A percentile compares a stretch with the other conserved stretches of the same genome.
These are phyloP conservation scores for Pseudogymnoascus sp. DNA, from an alignment of 2,329 filamentous ascomycete genomes.

Conservation along the genomic window DNA sequence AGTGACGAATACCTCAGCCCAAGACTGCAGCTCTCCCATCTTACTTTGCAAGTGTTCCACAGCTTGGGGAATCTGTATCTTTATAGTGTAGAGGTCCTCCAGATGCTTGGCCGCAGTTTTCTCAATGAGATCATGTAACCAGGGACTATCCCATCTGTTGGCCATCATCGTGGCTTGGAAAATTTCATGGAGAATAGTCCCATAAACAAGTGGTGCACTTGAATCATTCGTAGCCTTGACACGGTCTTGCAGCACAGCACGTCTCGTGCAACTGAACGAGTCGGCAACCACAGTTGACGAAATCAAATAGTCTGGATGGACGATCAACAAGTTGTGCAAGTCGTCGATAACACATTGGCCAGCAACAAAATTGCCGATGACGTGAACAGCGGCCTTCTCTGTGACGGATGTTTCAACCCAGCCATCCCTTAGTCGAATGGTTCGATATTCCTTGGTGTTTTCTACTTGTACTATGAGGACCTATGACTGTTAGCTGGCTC, in stretches of 20 bases:
- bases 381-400: constrained; percentile 69
- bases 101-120: constrained; percentile 66
- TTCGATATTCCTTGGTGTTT: constrained; percentile 54
- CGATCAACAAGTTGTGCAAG: constrained; percentile 70
- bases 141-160: constrained; percentile 70
- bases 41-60: constrained; percentile 75
- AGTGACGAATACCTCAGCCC: constrained; percentile 76
- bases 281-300: constrained; percentile 95
- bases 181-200: constrained; percentile 87
- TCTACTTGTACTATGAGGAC: constrained; percentile 78
- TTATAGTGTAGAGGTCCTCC: constrained; percentile 84
- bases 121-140: constrained; percentile 59
- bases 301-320: constrained; percentile 92
- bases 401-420: constrained; percentile 79
- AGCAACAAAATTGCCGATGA: constrained; percentile 68
- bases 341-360: constrained; percentile 80
- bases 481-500: constrained; percentile 34
- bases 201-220: constrained; percentile 77
- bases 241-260: constrained; percentile 87
- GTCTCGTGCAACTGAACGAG: constrained; percentile 83
- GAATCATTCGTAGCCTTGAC: constrained; percentile 83
- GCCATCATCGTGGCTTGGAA: constrained; percentile 83
- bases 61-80: constrained; percentile 63
- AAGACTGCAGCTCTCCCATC: constrained; percentile 70
- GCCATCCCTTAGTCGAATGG: constrained; percentile 70